phyloP scores from a whole-genome alignment of 2,329 filamentous ascomycete genomes.

The Colletotrichum camelliae region DNA sequence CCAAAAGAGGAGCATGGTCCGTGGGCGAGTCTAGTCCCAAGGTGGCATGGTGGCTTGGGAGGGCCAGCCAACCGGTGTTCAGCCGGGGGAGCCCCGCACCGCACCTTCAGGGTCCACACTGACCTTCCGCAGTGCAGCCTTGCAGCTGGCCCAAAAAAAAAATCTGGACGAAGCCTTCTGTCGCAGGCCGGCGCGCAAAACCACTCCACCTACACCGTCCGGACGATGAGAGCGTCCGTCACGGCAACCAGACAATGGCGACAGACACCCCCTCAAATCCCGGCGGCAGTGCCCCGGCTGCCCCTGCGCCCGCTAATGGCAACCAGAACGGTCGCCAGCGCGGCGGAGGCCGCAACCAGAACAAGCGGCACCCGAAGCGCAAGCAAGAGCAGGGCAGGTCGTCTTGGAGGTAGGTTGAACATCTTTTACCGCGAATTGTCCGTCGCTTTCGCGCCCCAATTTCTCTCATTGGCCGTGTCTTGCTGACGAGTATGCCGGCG shows the following conservation, averaged over 20 bases:
- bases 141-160: conserved; percentile 14
- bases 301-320: not conserved
- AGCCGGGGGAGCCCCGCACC: not conserved
- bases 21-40: not conserved
- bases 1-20: not conserved
- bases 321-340: not conserved
- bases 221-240: conserved; percentile 18
- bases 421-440: not conserved
- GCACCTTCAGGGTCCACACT: not conserved
- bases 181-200: not conserved
- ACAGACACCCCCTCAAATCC: conserved; percentile 9
- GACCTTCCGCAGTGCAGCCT: conserved; percentile 11
- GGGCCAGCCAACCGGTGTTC: not conserved
- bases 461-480: not conserved
- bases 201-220: conserved; percentile 8
- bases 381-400: conserved; percentile 18
- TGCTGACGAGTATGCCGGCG: conserved; percentile 29
- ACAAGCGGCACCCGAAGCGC: conserved; percentile 5
- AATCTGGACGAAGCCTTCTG: conserved; percentile 11
- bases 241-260: conserved; percentile 13
- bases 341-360: not conserved
- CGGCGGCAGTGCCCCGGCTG: not conserved
- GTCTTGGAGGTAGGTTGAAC: conserved; percentile 6
- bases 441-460: not conserved
- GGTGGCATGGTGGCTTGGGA: not conserved